phyloP scores from a whole-genome alignment of 257 asterid genomes.

The Solanum paucissectum region DNA sequence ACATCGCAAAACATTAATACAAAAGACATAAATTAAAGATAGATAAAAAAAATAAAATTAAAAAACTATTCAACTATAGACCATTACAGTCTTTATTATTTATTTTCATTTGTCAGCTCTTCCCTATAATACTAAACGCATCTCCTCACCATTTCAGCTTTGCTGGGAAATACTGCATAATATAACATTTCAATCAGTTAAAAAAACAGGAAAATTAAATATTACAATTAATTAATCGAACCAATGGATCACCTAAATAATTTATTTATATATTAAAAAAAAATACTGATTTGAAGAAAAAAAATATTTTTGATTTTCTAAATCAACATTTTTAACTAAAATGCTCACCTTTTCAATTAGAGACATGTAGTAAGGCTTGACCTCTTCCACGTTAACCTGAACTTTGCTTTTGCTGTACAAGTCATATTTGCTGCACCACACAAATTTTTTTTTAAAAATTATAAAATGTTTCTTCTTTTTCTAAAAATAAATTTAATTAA shows the following conservation, averaged over 20 bases:
- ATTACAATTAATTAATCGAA: background rate
- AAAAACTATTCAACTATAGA: background rate
- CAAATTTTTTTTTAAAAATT: background rate
- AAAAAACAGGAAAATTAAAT: background rate
- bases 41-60: too few relatives aligned
- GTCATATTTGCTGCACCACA: conserved; percentile 65
- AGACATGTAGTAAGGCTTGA: conserved; percentile 34
- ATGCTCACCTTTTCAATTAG: conserved; percentile 51
- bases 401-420: conserved; percentile 78
- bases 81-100: background rate
- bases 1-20: background rate
- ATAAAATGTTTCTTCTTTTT: background rate
- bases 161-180: conserved; percentile 44
- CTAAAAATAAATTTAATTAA: background rate
- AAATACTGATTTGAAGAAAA: background rate
- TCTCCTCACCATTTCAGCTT: conserved; percentile 42
- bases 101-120: background rate
- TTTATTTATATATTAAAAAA: too few relatives aligned
- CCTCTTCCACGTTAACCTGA: conserved; percentile 34
- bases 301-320: background rate
- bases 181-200: background rate
- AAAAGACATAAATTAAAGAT: background rate
- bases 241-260: too few relatives aligned
- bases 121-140: background rate
- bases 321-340: background rate